Conservation (phyloP, 352 stramenopile genomes). For the Elongisporangium anandrum region DNA sequence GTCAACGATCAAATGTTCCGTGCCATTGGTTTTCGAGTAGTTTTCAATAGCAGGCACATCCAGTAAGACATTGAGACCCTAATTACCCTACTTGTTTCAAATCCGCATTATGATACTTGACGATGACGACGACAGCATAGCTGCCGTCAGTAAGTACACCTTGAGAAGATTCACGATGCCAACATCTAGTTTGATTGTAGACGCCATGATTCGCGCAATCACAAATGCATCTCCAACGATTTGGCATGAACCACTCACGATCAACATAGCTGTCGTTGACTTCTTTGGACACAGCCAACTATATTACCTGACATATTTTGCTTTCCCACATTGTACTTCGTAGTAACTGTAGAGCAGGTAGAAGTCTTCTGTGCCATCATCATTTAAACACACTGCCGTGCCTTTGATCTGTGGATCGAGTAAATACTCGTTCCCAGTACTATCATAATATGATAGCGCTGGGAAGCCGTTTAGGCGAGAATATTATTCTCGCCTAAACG, state of each 20-base stretch:
- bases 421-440: too few species aligned
- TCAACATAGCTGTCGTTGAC: constrained; percentile 34
- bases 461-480: too few species aligned
- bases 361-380: constrained; percentile 21
- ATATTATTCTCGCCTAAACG: too few species aligned
- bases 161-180: constrained; percentile 28
- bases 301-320: background rate
- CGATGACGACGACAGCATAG: constrained; percentile 28
- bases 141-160: constrained; percentile 42
- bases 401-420: constrained; percentile 25
- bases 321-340: too few species aligned
- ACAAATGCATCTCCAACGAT: constrained; percentile 35
- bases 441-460: too few species aligned
- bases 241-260: constrained; percentile 35
- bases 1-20: constrained; percentile 24
- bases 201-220: too few species aligned
- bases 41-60: constrained; percentile 1
- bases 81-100: constrained; percentile 14
- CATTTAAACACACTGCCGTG: constrained; percentile 27
- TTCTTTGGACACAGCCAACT: constrained; percentile 10
- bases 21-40: background rate
- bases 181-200: too few species aligned
- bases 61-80: constrained; percentile 30
- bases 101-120: constrained; percentile 27
- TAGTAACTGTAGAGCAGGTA: constrained; percentile 24